Evolutionary conservation across 2,329 filamentous ascomycete genomes (phyloP), one percentile per base, ranked within the genome.

Genomic region (Pyrenophora teres): DNA sequence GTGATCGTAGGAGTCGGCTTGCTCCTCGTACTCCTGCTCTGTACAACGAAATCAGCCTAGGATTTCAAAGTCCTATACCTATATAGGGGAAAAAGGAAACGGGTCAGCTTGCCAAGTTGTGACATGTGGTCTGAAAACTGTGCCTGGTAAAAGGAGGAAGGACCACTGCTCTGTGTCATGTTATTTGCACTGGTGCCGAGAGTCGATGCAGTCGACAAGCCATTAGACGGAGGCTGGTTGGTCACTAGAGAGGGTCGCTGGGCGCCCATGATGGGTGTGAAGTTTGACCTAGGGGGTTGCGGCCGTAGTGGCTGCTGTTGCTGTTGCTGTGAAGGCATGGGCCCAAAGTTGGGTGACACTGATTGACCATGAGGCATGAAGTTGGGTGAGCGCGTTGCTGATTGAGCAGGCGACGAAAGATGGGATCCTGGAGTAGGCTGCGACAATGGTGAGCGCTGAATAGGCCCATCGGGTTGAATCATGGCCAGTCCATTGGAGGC

Each of bases 11-110:
- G 96, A 89, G 67, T 93, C 91, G 73, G 84, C 85, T 77, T 91
- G 89, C 48, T 90, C 88, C 74, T 97, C 92, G 78, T 97, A 97
- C 80, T 97, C 93, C 82, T 96, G 92, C 80, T 97, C 93, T 97
- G 80, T 80, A 82, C 69, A 77, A 85, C 75, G 77, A 72, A 81
- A 83, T 89, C 79, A 87, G 82, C 78, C 81, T 86, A 85, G 82
- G 81, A 86, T 81, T 81, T 82, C 81, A 85, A 73, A 84, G 80
- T 78, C 83, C 81, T 79, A 81, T 81, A 69, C 65, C 59, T 69
- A 76, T 3, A 30, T 30, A 65, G 71, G 72, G 67, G 40, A 68
- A 65, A 71, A 73, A 80, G 69, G 75, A 77, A 77, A 75, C 67
- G 79, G 81, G 82, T 75, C 70, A 82, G 81, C 92, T 89, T 91